A percentile compares a stretch with the other conserved stretches of the same genome.
Conservation (phyloP, 2,329 filamentous ascomycete genomes). For the Apiospora aurea region DNA sequence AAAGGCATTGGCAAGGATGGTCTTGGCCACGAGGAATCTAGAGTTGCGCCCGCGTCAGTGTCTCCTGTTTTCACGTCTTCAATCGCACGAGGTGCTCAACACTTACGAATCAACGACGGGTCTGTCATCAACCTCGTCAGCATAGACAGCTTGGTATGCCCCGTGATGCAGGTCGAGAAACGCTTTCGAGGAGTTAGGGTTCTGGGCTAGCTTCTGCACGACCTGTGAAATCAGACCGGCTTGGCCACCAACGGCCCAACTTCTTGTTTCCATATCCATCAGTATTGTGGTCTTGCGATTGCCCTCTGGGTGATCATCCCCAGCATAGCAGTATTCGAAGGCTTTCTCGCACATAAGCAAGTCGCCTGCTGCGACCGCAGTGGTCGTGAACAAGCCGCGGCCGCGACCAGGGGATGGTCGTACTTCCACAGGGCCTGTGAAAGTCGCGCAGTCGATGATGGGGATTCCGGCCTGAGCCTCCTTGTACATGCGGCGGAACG, state of each 20-base stretch:
- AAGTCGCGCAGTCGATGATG: conserved; percentile 56
- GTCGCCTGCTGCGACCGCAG: conserved; percentile 55
- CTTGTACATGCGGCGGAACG: conserved; percentile 46
- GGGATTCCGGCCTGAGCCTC: conserved; percentile 48
- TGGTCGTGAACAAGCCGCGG: conserved; percentile 58
- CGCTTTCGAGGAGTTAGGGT: conserved; percentile 41
- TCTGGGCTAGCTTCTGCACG: conserved; percentile 54
- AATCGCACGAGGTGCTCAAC: not conserved
- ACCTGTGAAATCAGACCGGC: conserved; percentile 48
- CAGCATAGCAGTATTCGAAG: conserved; percentile 50
- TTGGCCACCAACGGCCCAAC: conserved; percentile 46
- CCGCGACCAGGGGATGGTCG: conserved; percentile 50
- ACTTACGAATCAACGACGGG: conserved; percentile 56
- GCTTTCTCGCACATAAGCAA: conserved; percentile 64
- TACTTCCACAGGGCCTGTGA: conserved; percentile 49
- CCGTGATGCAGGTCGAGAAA: conserved; percentile 51
- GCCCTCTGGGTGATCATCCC: conserved; percentile 31
- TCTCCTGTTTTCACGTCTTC: not conserved
- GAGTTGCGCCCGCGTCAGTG: conserved; percentile 30
- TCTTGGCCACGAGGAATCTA: conserved; percentile 55
- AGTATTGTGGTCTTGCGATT: conserved; percentile 39
- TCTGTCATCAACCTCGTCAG: conserved; percentile 42
- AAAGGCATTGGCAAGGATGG: conserved; percentile 53
- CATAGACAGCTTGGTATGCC: conserved; percentile 43
- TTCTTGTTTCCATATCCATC: conserved; percentile 46